Evolutionary conservation across 148 eudicot genomes (phyloP), one percentile per base, ranked within the genome.

Genomic region (Silene latifolia): DNA sequence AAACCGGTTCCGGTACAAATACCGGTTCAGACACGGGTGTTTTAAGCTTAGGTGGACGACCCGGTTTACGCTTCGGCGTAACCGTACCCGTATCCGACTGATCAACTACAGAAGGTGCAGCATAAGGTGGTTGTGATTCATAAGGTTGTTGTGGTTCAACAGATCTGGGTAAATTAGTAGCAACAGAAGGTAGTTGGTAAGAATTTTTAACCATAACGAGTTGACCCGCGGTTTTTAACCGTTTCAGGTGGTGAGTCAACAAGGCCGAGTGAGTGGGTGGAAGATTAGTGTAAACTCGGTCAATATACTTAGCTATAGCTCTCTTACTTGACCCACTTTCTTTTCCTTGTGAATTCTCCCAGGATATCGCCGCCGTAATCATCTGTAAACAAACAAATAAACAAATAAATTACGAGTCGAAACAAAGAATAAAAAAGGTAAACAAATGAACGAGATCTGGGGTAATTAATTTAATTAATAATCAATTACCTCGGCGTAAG

Each of bases 221-320:
- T 46, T 92, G 90, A 0, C 91, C 91, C 0, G 71, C 39, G 13
- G 74, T 68, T 73, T 86, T 92, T 80, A 90, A 72, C 5, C 73
- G 76, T 76, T 87, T 82, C 48, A 92, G 77, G 53, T 92, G 87
- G 67, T 88, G 94, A 27, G 89, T 78, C 53, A 92, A 75, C n/a
- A 92, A 80, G 3, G 92, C 85, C 7, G 92, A 69, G 84, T 89
- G 97, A 3, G 87, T 82, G 4, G 97, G 81, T 3, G 94, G 92
- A 2, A 92, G 87, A 11, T 86, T 72, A 18, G 83, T 76, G 77
- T 85, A 87, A 3, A 87, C 83, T 3, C 83, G 29, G 56, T 88
- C 88, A 14, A 92, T 89, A 25, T 89, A 89, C 80, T 80, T 87
- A 3, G 88, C 83, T 15, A 92, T 90, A 1, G 89, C 72, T 47